Conservation (phyloP, 768 basidiomycete species). For the Podaxis rugospora region DNA sequence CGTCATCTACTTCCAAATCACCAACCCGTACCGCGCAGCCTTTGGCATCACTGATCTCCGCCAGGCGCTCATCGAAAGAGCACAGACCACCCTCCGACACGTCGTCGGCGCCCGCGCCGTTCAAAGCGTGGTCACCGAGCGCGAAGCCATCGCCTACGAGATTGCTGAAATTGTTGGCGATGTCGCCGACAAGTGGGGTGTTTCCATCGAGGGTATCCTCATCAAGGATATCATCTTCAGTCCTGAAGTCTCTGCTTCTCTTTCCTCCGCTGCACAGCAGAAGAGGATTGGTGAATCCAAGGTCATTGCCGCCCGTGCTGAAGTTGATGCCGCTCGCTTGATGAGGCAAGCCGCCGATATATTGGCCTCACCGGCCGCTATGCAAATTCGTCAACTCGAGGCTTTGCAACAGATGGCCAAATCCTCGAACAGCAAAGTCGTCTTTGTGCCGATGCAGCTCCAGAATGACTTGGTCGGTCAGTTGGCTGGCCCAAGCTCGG, state of each 20-base stretch:
- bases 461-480: slow-evolving; percentile 67
- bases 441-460: slow-evolving; percentile 92
- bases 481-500: slow-evolving; percentile 28
- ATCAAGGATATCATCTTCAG: slow-evolving; percentile 95
- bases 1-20: slow-evolving; percentile 90
- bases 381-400: slow-evolving; percentile 97
- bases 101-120: slow-evolving; percentile 94
- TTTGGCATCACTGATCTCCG: slow-evolving; percentile 92
- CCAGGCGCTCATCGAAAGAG: slow-evolving; percentile 77
- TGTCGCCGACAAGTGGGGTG: slow-evolving; percentile 94
- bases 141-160: slow-evolving; percentile 93
- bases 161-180: slow-evolving; percentile 95
- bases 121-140: slow-evolving; percentile 95
- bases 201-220: slow-evolving; percentile 92
- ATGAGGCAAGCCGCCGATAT: slow-evolving; percentile 98
- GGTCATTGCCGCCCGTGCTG: slow-evolving; percentile 92
- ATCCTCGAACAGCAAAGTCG: slow-evolving; percentile 81
- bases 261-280: slow-evolving; percentile 94
- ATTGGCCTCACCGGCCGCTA: slow-evolving; percentile 89
- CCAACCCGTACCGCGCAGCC: slow-evolving; percentile 87
- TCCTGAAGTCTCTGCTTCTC: slow-evolving; percentile 80
- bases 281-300: slow-evolving; percentile 97
- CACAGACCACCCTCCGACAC: slow-evolving; percentile 94
- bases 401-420: slow-evolving; percentile 94
- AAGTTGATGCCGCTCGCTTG: slow-evolving; percentile 90